A percentile compares a stretch with the other conserved stretches of the same genome.
phyloP scores from a whole-genome alignment of 805 yeast genomes.

The Metschnikowia hibisci region DNA sequence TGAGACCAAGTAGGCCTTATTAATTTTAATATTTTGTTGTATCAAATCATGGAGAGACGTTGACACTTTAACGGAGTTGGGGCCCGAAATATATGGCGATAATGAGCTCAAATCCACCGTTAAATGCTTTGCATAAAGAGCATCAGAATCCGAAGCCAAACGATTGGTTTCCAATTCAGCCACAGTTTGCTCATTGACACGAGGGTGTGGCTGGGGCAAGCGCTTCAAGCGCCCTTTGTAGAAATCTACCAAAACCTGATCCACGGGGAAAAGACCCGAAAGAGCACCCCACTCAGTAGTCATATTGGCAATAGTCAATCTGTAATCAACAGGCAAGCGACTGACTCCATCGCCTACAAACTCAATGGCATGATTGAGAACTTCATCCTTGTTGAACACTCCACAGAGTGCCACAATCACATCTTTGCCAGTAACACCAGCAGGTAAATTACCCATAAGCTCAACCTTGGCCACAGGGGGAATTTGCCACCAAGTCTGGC shows the following conservation, averaged over 20 bases:
- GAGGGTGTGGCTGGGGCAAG: constrained; percentile 74
- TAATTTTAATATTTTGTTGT: constrained; percentile 65
- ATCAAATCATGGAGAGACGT: constrained; percentile 74
- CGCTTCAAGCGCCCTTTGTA: constrained; percentile 59
- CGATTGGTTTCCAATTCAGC: constrained; percentile 45
- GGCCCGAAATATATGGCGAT: constrained; percentile 91
- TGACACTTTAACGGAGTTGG: constrained; percentile 92
- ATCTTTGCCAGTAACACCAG: constrained; percentile 93
- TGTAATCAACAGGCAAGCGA: constrained; percentile 60
- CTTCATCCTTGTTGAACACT: constrained; percentile 85
- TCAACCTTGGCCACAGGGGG: constrained; percentile 98
- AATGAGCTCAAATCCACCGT: constrained; percentile 74
- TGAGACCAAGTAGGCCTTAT: constrained; percentile 96
- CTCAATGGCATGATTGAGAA: constrained; percentile 89
- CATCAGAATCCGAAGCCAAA: constrained; percentile 63
- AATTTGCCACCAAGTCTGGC: constrained; percentile 99
- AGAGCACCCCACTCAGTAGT: constrained; percentile 50
- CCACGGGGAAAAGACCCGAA: constrained; percentile 97
- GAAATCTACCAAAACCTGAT: constrained; percentile 70
- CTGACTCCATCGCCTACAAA: constrained; percentile 80
- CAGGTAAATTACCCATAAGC: constrained; percentile 72
- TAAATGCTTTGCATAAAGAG: constrained; percentile 84
- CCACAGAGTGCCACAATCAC: constrained; percentile 97
- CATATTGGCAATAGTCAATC: constrained; percentile 22
- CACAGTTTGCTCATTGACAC: constrained; percentile 65